Base-by-base conservation (phyloP, 805 yeast species). In the Monosporozyma aquatica region DNA sequence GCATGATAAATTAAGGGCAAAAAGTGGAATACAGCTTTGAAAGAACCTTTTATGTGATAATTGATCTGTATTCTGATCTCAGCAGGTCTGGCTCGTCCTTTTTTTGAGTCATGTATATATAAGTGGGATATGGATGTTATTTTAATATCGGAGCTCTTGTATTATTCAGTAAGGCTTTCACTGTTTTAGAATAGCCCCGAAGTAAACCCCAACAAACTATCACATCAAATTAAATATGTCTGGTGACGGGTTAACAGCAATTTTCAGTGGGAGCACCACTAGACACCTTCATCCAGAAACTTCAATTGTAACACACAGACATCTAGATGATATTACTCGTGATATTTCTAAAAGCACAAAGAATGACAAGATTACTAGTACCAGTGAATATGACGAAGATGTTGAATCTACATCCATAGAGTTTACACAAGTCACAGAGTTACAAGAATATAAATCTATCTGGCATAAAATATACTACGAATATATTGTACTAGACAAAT, bases 241-340 rank as follows among this genome's bases (percentile, higher is more conserved):
- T 6, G 29, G 17, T 9, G 52, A 50, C 37, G 54, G 45, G 7
- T 40, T 50, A 29, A 48, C 54, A 4, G 48, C 47, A 34, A 46
- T 47, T 6, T 50, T 48, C 42, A 50, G 54, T 37, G 41, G 37
- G 37, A 40, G 42, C 4, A 45, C 49, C 5, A 23, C 25, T 10
- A 38, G 33, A 13, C 34, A 40, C 26, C 30, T 38, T 15, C 8
- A 14, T 4, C 42, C 45, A 10, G 18, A 33, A 13, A 24, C 45
- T n/a, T 43, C 45, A 4, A 43, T 43, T 25, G 40, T 43, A 4
- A 33, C 42, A n/a, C 36, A 28, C 15, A 23, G 24, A n/a, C 7
- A 4, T 5, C n/a, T n/a, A 10, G 25, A 35, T 9, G 13, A 35
- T 23, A 24, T 27, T 3, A 10, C 14, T 7, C n/a, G 25, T 17